Evolutionary conservation across 495 filamentous ascomycete genomes (phyloP).

Genomic region (Annulohypoxylon maeteangense): DNA sequence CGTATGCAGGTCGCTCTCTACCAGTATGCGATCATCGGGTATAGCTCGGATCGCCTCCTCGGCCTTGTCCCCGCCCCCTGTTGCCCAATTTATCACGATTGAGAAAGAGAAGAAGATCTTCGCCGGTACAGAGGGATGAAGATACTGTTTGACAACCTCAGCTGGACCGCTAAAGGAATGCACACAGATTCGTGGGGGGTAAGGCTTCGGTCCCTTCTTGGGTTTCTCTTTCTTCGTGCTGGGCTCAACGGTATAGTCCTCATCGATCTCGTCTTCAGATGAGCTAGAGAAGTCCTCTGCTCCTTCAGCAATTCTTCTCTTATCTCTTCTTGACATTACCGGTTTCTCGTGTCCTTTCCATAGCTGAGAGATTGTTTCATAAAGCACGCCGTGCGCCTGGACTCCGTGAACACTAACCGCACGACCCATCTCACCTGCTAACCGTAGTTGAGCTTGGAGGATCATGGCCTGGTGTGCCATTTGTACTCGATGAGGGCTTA

Average conservation of each 20-base stretch:
- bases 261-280: slow-evolving; percentile 54
- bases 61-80: slow-evolving; percentile 59
- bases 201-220: slow-evolving; percentile 61
- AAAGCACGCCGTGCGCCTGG: slow-evolving; percentile 84
- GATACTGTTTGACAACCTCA: slow-evolving; percentile 80
- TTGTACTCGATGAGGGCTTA: slow-evolving; percentile 79
- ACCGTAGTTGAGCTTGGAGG: slow-evolving; percentile 80
- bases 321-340: slow-evolving; percentile 71
- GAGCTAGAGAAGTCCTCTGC: slow-evolving; percentile 60
- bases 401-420: slow-evolving; percentile 92
- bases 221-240: slow-evolving; percentile 14
- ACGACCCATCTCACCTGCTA: slow-evolving; percentile 84
- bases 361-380: slow-evolving; percentile 75
- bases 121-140: slow-evolving; percentile 77
- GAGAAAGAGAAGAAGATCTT: slow-evolving; percentile 92
- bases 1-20: slow-evolving; percentile 90
- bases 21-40: slow-evolving; percentile 80
- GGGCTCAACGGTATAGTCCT: slow-evolving; percentile 30
- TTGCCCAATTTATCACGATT: slow-evolving; percentile 78
- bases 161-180: slow-evolving; percentile 91
- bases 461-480: slow-evolving; percentile 81
- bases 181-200: slow-evolving; percentile 90
- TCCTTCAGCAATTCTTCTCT: slow-evolving; percentile 54
- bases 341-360: slow-evolving; percentile 87
- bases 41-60: slow-evolving; percentile 74